A percentile compares a stretch with the other conserved stretches of the same genome.
Evolutionary conservation across 2,329 filamentous ascomycete genomes (phyloP).

Genomic region (Didymosphaeria variabile): DNA sequence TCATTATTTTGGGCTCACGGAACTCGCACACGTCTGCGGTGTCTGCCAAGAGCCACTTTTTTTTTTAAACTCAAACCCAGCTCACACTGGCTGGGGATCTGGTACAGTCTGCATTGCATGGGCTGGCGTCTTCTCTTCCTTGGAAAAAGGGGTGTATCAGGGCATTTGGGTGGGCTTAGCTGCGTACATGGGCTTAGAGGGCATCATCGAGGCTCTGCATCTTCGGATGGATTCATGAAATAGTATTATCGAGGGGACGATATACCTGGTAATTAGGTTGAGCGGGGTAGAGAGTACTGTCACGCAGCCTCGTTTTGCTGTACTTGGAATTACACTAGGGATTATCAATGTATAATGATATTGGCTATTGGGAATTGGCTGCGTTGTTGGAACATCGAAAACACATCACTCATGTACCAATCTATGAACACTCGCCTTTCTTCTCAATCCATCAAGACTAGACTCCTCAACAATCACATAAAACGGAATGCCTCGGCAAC

Average conservation of each 20-base stretch:
- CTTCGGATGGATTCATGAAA: neutral
- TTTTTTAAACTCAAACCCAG: neutral
- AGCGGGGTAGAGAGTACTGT: neutral
- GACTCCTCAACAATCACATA: too few species aligned
- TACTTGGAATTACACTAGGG: neutral
- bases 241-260: neutral
- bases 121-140: neutral
- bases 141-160: neutral
- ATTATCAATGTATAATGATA: constrained; percentile 17
- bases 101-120: constrained; percentile 13
- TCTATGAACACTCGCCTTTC: too few species aligned
- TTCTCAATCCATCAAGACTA: too few species aligned
- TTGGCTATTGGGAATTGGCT: neutral
- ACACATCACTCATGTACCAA: neutral
- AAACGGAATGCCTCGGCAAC: too few species aligned
- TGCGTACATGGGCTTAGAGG: constrained; percentile 3
- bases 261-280: neutral
- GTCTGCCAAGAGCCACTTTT: neutral
- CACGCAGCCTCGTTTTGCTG: neutral
- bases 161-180: neutral
- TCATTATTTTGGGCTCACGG: neutral
- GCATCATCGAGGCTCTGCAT: neutral
- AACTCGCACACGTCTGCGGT: neutral
- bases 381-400: too few species aligned
- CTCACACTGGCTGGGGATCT: neutral